These are phyloP conservation scores for Millerago galiae DNA, from an alignment of 805 yeast species.

Conservation along the genomic window DNA sequence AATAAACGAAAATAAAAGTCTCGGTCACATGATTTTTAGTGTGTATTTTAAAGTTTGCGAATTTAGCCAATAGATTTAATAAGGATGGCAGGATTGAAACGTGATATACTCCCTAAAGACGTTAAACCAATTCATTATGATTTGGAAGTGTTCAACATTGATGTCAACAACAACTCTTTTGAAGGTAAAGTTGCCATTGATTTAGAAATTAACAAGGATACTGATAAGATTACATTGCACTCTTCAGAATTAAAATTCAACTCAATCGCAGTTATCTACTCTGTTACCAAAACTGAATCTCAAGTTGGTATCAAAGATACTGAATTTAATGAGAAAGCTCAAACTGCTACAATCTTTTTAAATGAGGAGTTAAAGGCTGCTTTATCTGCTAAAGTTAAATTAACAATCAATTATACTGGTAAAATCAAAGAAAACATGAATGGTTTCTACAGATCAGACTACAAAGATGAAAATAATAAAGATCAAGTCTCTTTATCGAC, in stretches of 20 bases:
- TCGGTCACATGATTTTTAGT: neutral
- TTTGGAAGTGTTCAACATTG: slow-evolving; percentile 50
- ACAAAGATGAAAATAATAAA: slow-evolving; percentile 48
- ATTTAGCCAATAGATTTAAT: neutral
- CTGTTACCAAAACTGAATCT: slow-evolving; percentile 29
- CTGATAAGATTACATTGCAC: slow-evolving; percentile 48
- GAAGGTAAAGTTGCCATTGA: slow-evolving; percentile 49
- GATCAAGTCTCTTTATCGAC: slow-evolving; percentile 73
- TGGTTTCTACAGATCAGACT: slow-evolving; percentile 71
- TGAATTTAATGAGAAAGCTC: slow-evolving; percentile 43
- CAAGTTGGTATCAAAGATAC: slow-evolving; percentile 25
- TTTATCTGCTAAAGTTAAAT: slow-evolving; percentile 29
- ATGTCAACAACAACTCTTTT: slow-evolving; percentile 50
- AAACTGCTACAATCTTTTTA: slow-evolving; percentile 55
- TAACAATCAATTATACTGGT: slow-evolving; percentile 50
- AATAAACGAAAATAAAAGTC: neutral
- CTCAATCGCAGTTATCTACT: slow-evolving; percentile 31
- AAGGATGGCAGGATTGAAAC: slow-evolving; percentile 12
- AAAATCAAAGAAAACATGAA: slow-evolving; percentile 67
- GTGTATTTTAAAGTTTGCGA: too few relatives aligned
- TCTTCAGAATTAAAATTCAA: slow-evolving; percentile 53
- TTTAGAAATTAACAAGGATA: slow-evolving; percentile 41
- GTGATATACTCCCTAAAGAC: slow-evolving; percentile 47
- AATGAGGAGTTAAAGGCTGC: slow-evolving; percentile 34
- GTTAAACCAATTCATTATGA: slow-evolving; percentile 74